A percentile compares a stretch with the other conserved stretches of the same genome.
These are phyloP conservation scores for Neostapfia colusana DNA, from an alignment of 176 grass and related monocot genomes.

Conservation along the genomic window DNA sequence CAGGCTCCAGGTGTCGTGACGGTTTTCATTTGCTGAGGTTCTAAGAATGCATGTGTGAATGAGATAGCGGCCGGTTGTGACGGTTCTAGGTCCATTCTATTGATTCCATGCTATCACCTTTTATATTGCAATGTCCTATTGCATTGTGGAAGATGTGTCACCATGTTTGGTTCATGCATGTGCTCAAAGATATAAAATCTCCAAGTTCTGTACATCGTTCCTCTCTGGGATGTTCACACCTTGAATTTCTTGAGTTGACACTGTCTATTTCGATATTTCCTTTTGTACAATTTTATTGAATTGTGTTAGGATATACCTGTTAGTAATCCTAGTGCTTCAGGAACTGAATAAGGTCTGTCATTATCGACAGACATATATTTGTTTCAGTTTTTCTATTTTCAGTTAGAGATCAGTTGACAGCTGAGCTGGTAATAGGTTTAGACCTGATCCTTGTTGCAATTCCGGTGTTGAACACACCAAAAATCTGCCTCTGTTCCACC, in stretches of 20 bases:
- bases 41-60: neutral
- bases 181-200: neutral
- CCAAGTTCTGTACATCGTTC: neutral
- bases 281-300: neutral
- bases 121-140: neutral
- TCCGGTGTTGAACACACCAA: too few relatives aligned
- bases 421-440: too few relatives aligned
- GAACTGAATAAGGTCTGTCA: too few relatives aligned
- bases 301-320: neutral
- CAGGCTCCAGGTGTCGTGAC: too few relatives aligned
- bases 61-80: neutral
- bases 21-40: neutral
- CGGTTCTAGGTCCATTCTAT: neutral
- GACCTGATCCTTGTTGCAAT: too few relatives aligned
- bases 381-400: too few relatives aligned
- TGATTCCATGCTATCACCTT: neutral
- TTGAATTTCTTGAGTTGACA: neutral
- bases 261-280: neutral
- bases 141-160: neutral
- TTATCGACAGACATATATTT: too few relatives aligned
- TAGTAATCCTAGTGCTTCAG: too few relatives aligned
- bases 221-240: neutral
- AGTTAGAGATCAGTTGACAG: too few relatives aligned
- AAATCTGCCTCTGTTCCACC: too few relatives aligned
- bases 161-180: neutral